These are phyloP conservation scores for Tetrahymena malaccensis DNA, from an alignment of 73 alveolate genomes.

Conservation along the genomic window DNA sequence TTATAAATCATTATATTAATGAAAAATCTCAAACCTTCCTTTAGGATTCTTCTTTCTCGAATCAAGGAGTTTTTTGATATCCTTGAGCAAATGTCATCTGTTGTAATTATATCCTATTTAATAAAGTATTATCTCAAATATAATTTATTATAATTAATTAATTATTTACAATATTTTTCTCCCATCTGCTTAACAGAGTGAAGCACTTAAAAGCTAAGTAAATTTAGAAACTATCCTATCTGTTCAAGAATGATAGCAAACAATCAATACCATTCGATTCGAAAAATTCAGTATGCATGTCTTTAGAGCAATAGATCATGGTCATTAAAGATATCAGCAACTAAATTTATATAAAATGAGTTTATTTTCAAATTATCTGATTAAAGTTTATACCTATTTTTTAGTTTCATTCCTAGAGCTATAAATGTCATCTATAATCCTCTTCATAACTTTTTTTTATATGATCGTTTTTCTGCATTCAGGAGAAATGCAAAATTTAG, in stretches of 20 bases:
- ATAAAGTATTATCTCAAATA: background rate
- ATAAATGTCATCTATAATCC: slow-evolving; percentile 14
- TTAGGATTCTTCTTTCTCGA: slow-evolving; percentile 34
- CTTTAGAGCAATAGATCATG: slow-evolving; percentile 28
- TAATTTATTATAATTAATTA: background rate
- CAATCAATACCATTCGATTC: slow-evolving; percentile 33
- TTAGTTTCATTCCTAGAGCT: slow-evolving; percentile 29
- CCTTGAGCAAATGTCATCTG: slow-evolving; percentile 10
- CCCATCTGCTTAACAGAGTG: slow-evolving; percentile 28
- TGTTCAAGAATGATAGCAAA: slow-evolving; percentile 4
- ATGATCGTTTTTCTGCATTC: slow-evolving; percentile 20
- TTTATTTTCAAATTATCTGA: no score
- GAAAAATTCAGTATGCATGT: slow-evolving; percentile 12
- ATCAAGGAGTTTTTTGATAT: background rate
- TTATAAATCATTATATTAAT: slow-evolving; percentile 32
- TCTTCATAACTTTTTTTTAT: slow-evolving; percentile 19
- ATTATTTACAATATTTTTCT: background rate
- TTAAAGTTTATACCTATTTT: background rate
- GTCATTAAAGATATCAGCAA: slow-evolving; percentile 19
- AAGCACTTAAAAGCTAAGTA: slow-evolving; percentile 38
- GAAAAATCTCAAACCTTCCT: slow-evolving; percentile 38
- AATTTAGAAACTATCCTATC: slow-evolving; percentile 21
- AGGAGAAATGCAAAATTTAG: slow-evolving; percentile 17
- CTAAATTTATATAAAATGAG: background rate
- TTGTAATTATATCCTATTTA: slow-evolving; percentile 10